Base-by-base conservation (phyloP, 495 filamentous ascomycete species). In the Hypoxylon intermedium region DNA sequence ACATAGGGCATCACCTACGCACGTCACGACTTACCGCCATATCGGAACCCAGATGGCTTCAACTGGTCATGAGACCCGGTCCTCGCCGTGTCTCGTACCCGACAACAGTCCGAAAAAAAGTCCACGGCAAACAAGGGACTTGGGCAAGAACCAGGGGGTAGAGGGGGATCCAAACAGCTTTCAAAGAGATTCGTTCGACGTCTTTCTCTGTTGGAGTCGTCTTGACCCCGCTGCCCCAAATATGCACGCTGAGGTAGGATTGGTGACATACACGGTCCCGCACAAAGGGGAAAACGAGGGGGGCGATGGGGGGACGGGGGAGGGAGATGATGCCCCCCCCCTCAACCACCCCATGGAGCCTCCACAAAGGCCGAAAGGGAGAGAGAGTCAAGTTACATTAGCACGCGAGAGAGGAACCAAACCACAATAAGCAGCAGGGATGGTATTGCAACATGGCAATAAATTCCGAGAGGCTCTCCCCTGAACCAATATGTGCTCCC, bases 21-120 rank as follows among this genome's bases (percentile, higher is more conserved):
- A 51, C 21, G 28, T 43, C 47, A 45, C 48, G 38, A n/a, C 43
- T 48, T 37, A 40, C 54, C 38, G 33, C 49, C 33, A 21, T 38
- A 9, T 34, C 23, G 40, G 45, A 43, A 28, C 51, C 40, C 46
- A 51, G 7, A 40, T 51, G 23, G 19, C 19, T 31, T 59, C 11
- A 21, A 24, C 21, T 45, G 19, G 44, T 51, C 49, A 55, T 38
- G 38, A 45, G 50, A 47, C 36, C 46, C 45, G 54, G 43, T 43
- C 46, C 40, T 65, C 56, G 55, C 46, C 38, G 19, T 44, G 51
- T 54, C 45, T 65, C 56, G 62, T 52, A 23, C 40, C 62, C 55
- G 62, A 65, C 28, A 60, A 48, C 62, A 42, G 49, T 21, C 55
- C 62, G 55, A 56, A n/a, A n/a, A n/a, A n/a, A n/a, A 48, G 56